These are phyloP conservation scores for Trichoderma brevicompactum DNA, from an alignment of 2,329 filamentous ascomycete genomes.

Conservation along the genomic window DNA sequence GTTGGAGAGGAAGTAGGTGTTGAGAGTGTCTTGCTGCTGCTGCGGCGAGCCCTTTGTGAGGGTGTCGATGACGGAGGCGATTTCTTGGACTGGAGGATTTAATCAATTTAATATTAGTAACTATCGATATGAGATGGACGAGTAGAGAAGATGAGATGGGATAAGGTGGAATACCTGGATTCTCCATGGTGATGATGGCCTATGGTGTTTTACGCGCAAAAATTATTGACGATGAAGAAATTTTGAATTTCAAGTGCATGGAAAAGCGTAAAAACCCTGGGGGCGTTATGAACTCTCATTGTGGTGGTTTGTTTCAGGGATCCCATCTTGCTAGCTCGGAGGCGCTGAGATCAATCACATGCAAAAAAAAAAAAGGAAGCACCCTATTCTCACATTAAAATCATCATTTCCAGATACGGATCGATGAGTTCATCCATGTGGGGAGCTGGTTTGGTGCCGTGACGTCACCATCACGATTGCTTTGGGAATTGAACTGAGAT, in stretches of 20 bases:
- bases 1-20: constrained; percentile 73
- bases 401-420: constrained; percentile 8
- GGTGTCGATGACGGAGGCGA: constrained; percentile 66
- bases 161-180: constrained; percentile 44
- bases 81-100: constrained; percentile 55
- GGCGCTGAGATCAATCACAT: constrained; percentile 19
- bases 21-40: constrained; percentile 67
- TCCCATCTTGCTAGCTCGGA: neutral
- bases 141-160: no score
- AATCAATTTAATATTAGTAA: no score
- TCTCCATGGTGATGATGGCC: constrained; percentile 43
- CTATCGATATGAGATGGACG: no score
- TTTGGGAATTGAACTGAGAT: neutral
- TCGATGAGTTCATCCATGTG: constrained; percentile 27
- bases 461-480: constrained; percentile 37
- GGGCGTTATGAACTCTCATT: neutral
- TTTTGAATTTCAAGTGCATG: neutral
- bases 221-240: neutral
- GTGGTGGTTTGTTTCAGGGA: neutral
- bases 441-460: constrained; percentile 29
- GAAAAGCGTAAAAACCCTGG: neutral
- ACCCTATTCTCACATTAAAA: neutral
- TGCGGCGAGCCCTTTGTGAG: constrained; percentile 70
- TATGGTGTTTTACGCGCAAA: neutral
- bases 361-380: constrained; percentile 9